Evolutionary conservation across 192 early-diverging fungal species (phyloP).

Genomic region (Podila clonocystis): DNA sequence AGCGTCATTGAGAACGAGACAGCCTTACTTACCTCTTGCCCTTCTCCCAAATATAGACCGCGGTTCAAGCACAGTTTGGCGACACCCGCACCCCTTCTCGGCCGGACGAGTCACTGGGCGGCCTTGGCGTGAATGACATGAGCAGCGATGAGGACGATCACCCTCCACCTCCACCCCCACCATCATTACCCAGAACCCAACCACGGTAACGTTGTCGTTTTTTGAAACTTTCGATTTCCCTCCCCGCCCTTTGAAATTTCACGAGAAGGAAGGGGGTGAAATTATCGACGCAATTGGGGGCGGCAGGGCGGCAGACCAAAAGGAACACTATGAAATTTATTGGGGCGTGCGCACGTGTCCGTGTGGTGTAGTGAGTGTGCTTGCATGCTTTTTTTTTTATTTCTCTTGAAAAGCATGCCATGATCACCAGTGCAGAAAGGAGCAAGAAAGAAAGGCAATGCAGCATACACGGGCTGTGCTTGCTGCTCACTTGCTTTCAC

Average conservation of each 20-base stretch:
- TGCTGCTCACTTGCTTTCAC: no score
- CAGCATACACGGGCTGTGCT: no score
- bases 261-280: no score
- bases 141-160: slow-evolving; percentile 9
- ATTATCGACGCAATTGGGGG: no score
- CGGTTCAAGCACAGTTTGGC: slow-evolving; percentile 52
- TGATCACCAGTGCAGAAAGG: no score
- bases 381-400: no score
- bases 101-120: slow-evolving; percentile 38
- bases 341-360: no score
- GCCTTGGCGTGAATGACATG: slow-evolving; percentile 28
- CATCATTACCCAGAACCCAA: slow-evolving; percentile 16
- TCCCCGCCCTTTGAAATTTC: not conserved
- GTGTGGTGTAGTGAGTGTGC: no score
- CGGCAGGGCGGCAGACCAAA: no score
- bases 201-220: not conserved
- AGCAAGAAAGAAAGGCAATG: no score
- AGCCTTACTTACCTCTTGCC: not conserved
- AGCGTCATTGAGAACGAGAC: not conserved
- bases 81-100: slow-evolving; percentile 32
- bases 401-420: no score
- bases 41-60: slow-evolving; percentile 19
- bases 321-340: no score
- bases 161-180: slow-evolving; percentile 34
- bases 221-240: not conserved